phyloP scores from a whole-genome alignment of 2,329 filamentous ascomycete genomes.

The Aspergillus viridinutans region DNA sequence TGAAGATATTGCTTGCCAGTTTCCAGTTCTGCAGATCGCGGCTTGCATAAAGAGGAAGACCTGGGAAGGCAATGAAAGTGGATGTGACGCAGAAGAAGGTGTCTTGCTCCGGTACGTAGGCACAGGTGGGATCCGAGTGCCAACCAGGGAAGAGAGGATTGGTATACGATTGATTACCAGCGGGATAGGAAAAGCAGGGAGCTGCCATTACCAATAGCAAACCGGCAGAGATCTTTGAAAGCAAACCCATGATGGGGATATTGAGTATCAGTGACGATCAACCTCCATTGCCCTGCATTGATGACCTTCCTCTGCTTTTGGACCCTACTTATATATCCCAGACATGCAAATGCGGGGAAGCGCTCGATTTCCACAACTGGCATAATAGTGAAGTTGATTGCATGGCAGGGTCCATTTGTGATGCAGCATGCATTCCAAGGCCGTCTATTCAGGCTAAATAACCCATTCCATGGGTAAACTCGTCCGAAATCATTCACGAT shows the following conservation, averaged over 20 bases:
- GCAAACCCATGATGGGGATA: neutral
- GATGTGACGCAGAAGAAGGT: slow-evolving; percentile 46
- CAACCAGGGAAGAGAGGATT: slow-evolving; percentile 48
- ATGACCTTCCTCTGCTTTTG: neutral
- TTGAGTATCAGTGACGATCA: neutral
- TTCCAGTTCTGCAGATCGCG: slow-evolving; percentile 34
- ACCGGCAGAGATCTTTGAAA: neutral
- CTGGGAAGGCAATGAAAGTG: slow-evolving; percentile 44
- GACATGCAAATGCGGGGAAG: neutral
- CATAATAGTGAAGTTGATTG: neutral
- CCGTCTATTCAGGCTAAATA: neutral
- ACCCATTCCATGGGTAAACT: neutral
- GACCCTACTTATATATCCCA: neutral
- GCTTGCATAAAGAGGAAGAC: slow-evolving; percentile 43
- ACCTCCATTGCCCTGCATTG: neutral
- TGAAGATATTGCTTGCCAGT: slow-evolving; percentile 20
- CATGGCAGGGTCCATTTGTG: neutral
- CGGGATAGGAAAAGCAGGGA: neutral
- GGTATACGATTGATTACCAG: slow-evolving; percentile 1
- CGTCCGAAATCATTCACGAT: neutral
- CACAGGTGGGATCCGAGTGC: slow-evolving; percentile 45
- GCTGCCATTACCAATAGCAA: neutral
- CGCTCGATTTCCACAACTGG: neutral
- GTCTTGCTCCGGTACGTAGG: slow-evolving; percentile 33
- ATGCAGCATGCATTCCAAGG: neutral